Conservation (phyloP, 1,284 basidiomycete species). For the Cutaneotrichosporon cutaneum region DNA sequence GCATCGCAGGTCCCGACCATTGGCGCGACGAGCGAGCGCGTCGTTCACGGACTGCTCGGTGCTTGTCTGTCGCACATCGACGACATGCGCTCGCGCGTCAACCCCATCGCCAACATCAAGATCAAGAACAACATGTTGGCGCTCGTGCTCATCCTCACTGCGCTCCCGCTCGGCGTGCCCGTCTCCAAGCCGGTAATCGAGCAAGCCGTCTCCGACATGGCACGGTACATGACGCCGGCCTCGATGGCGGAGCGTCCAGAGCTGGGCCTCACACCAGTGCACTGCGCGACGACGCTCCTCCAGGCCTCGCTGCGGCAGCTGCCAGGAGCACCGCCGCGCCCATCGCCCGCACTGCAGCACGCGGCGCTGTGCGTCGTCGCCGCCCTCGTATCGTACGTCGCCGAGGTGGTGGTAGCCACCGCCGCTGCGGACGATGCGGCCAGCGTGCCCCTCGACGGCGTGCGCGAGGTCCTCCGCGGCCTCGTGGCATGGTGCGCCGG, state of each 20-base stretch:
- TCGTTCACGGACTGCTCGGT: conserved; percentile 82
- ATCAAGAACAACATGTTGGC: conserved; percentile 88
- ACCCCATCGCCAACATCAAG: conserved; percentile 73
- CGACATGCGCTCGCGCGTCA: conserved; percentile 81
- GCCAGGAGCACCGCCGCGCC: conserved; percentile 23
- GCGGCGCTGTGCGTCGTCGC: conserved; percentile 74
- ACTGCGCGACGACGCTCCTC: conserved; percentile 81
- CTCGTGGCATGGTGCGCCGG: conserved; percentile 66
- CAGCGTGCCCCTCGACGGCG: conserved; percentile 50
- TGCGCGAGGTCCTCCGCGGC: conserved; percentile 78
- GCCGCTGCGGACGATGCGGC: conserved; percentile 59
- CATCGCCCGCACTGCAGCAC: conserved; percentile 63
- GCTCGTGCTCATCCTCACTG: conserved; percentile 78
- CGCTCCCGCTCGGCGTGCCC: conserved; percentile 66
- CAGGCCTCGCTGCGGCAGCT: conserved; percentile 55
- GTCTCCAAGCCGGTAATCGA: conserved; percentile 76
- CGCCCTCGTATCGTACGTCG: conserved; percentile 73
- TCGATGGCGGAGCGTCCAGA: conserved; percentile 60
- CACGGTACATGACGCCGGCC: conserved; percentile 63
- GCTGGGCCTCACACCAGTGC: conserved; percentile 78
- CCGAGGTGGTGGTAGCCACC: conserved; percentile 61
- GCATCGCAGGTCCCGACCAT: conserved; percentile 41
- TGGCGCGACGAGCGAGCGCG: conserved; percentile 48
- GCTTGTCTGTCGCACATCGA: conserved; percentile 82
- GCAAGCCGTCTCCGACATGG: conserved; percentile 78